Evolutionary conservation across 2,329 filamentous ascomycete species (phyloP).

Genomic region (Leptographium flavum): DNA sequence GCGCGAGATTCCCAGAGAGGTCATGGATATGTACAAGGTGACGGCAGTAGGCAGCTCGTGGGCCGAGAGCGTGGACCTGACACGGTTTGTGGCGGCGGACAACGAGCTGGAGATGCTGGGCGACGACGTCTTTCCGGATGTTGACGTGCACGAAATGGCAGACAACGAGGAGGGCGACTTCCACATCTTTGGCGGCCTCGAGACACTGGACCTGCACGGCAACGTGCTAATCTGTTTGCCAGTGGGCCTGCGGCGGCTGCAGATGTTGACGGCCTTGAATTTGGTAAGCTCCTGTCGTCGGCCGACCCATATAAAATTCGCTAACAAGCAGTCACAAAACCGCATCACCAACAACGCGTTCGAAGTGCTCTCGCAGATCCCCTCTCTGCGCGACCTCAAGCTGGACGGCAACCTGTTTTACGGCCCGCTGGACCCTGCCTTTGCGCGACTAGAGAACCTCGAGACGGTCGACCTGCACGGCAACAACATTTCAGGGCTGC

Average conservation of each 20-base stretch:
- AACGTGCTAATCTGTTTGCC: conserved; percentile 65
- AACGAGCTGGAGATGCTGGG: conserved; percentile 69
- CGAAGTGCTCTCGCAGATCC: conserved; percentile 59
- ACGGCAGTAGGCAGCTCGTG: conserved; percentile 59
- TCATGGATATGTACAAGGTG: conserved; percentile 81
- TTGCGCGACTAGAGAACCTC: conserved; percentile 52
- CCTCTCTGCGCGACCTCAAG: conserved; percentile 61
- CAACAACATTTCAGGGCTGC: conserved; percentile 63
- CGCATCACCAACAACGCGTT: conserved; percentile 59
- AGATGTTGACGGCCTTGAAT: conserved; percentile 67
- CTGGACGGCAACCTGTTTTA: conserved; percentile 64
- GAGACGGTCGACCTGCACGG: conserved; percentile 70
- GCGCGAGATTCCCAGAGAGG: conserved; percentile 64
- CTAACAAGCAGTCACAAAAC: conserved; percentile 55
- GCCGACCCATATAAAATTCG: background rate
- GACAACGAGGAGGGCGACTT: conserved; percentile 53
- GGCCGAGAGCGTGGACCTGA: conserved; percentile 85
- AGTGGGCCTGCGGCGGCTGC: conserved; percentile 57
- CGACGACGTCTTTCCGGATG: conserved; percentile 67
- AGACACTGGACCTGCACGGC: conserved; percentile 73
- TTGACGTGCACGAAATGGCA: conserved; percentile 37
- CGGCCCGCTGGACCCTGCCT: conserved; percentile 49
- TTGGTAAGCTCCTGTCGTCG: conserved; percentile 37
- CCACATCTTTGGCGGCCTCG: conserved; percentile 69
- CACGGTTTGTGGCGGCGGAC: conserved; percentile 71